Evolutionary conservation across 768 basidiomycete species (phyloP).

Genomic region (Ramaria rubella): DNA sequence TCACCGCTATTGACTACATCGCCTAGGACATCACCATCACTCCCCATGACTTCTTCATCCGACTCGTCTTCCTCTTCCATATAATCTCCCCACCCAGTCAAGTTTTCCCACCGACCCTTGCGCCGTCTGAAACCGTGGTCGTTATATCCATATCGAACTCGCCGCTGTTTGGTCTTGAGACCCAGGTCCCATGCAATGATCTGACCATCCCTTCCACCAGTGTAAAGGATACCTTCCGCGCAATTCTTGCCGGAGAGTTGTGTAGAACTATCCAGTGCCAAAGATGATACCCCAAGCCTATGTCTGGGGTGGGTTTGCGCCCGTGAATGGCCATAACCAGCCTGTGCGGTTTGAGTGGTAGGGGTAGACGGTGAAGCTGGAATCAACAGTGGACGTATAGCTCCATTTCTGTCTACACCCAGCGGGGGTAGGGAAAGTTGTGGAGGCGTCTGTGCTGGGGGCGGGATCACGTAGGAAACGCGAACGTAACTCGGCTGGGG

Average conservation of each 20-base stretch:
- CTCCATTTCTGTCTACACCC: conserved; percentile 57
- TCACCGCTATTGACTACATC: conserved; percentile 48
- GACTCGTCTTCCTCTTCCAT: conserved; percentile 57
- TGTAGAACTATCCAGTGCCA: conserved; percentile 85
- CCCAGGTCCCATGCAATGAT: conserved; percentile 84
- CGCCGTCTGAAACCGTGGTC: conserved; percentile 19
- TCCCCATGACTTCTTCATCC: conserved; percentile 52
- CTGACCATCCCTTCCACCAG: conserved; percentile 83
- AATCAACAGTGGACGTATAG: conserved; percentile 61
- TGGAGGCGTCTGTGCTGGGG: conserved; percentile 55
- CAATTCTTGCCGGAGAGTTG: conserved; percentile 53
- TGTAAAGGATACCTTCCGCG: conserved; percentile 86
- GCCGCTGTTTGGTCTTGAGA: conserved; percentile 50
- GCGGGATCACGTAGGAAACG: conserved; percentile 84
- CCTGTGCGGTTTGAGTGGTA: not conserved
- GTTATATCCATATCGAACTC: conserved; percentile 21
- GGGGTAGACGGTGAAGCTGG: conserved; percentile 21
- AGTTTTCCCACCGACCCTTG: conserved; percentile 60
- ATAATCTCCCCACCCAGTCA: conserved; percentile 82
- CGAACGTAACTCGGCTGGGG: conserved; percentile 26
- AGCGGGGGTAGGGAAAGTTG: conserved; percentile 65
- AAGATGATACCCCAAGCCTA: conserved; percentile 75
- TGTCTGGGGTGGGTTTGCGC: conserved; percentile 59
- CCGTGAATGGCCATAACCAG: not conserved
- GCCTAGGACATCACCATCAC: conserved; percentile 72